Percentiles rank a stretch among this genome's conserved stretches.
These are phyloP conservation scores for Primulina eburnea DNA, from an alignment of 257 asterid genomes.

Conservation along the genomic window DNA sequence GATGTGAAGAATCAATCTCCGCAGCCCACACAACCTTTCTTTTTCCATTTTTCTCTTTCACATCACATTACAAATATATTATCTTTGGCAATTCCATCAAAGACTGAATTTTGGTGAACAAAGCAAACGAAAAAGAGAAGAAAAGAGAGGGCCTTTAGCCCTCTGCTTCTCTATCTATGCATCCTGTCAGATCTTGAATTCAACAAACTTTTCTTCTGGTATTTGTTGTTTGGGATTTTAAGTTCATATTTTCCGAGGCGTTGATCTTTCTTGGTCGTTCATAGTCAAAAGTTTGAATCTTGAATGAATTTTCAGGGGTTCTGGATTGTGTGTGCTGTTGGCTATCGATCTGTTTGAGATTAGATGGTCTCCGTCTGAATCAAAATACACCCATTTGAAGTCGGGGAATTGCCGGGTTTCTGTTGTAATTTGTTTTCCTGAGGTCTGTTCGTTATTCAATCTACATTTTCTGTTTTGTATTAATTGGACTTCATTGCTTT, in stretches of 20 bases:
- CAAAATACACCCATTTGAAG: slow-evolving; percentile 27
- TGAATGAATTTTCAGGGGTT: slow-evolving; percentile 34
- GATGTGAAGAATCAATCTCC: slow-evolving; percentile 34
- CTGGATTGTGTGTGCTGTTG: slow-evolving; percentile 51
- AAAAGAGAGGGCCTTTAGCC: slow-evolving; percentile 65
- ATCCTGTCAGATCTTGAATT: slow-evolving; percentile 78
- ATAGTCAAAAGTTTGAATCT: slow-evolving; percentile 37
- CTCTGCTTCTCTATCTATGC: slow-evolving; percentile 64
- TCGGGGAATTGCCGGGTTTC: slow-evolving; percentile 36
- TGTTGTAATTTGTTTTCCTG: slow-evolving; percentile 25
- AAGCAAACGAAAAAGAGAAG: slow-evolving; percentile 42
- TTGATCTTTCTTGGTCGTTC: slow-evolving; percentile 33
- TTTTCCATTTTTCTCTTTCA: slow-evolving; percentile 28
- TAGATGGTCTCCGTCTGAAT: slow-evolving; percentile 49
- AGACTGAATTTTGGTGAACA: slow-evolving; percentile 52
- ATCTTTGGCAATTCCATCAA: slow-evolving; percentile 45
- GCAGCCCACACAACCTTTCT: slow-evolving; percentile 41
- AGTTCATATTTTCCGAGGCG: slow-evolving; percentile 23
- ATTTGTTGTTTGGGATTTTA: slow-evolving; percentile 40
- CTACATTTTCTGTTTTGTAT: slow-evolving; percentile 42
- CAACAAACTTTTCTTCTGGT: slow-evolving; percentile 43
- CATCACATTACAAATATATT: slow-evolving; percentile 30
- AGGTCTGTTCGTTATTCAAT: slow-evolving; percentile 40
- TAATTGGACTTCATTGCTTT: slow-evolving; percentile 35
- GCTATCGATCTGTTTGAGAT: slow-evolving; percentile 64